Percentiles rank a stretch among this genome's conserved stretches.
These are phyloP conservation scores for Pythium periplocum DNA, from an alignment of 352 stramenopile species.

Conservation along the genomic window DNA sequence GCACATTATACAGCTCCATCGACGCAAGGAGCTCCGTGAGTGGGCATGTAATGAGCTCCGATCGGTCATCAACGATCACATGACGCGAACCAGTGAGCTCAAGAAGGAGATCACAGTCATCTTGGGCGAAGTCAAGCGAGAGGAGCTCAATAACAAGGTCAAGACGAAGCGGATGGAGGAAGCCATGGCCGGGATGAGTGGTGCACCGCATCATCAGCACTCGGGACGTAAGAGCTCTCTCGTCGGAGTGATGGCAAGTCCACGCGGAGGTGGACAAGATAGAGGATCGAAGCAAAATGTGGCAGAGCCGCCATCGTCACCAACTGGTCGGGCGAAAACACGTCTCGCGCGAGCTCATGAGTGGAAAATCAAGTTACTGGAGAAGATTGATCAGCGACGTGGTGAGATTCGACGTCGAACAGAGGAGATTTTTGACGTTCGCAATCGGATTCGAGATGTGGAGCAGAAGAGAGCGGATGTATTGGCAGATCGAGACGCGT, in stretches of 20 bases:
- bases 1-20: conserved; percentile 30
- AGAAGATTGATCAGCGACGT: conserved; percentile 27
- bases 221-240: conserved; percentile 17
- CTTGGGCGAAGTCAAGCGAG: conserved; percentile 41
- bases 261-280: no score
- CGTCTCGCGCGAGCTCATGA: conserved; percentile 15
- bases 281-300: neutral
- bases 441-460: conserved; percentile 29
- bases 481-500: conserved; percentile 13
- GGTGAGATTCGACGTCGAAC: conserved; percentile 32
- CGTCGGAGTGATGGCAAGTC: conserved; percentile 6
- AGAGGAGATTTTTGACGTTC: conserved; percentile 60
- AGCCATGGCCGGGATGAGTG: conserved; percentile 9
- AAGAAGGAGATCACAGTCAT: conserved; percentile 49
- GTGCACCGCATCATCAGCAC: neutral
- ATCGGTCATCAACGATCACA: conserved; percentile 40
- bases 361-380: conserved; percentile 6
- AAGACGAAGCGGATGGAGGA: conserved; percentile 54
- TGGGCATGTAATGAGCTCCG: conserved; percentile 60
- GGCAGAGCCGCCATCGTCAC: neutral
- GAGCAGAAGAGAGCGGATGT: conserved; percentile 24
- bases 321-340: conserved; percentile 2
- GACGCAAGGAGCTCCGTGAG: conserved; percentile 37
- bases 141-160: conserved; percentile 46
- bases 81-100: conserved; percentile 47